Percentiles rank a stretch among this genome's conserved stretches.
Evolutionary conservation across 306 rosid species (phyloP).

Genomic region (Prunus padus): DNA sequence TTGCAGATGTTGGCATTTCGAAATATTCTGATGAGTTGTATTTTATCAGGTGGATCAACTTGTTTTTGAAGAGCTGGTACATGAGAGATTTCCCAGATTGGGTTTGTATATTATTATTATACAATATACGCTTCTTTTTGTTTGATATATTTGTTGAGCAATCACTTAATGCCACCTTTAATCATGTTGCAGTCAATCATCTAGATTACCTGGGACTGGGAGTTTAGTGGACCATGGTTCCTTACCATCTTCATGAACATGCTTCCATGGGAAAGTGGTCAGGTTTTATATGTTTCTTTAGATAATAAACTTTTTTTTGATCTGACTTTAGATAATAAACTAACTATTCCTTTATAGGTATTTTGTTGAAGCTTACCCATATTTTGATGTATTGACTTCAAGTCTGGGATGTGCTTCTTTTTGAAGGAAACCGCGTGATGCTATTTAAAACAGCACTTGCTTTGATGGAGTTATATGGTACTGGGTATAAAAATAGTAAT

Average conservation of each 20-base stretch:
- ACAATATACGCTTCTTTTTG: slow-evolving; percentile 17
- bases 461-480: slow-evolving; percentile 98
- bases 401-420: slow-evolving; percentile 99
- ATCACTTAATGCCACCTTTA: slow-evolving; percentile 24
- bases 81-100: slow-evolving; percentile 97
- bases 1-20: slow-evolving; percentile 16
- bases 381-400: slow-evolving; percentile 49
- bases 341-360: slow-evolving; percentile 21
- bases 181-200: slow-evolving; percentile 79
- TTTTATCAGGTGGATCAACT: slow-evolving; percentile 90
- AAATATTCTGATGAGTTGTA: slow-evolving; percentile 26
- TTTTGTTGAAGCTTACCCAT: slow-evolving; percentile 29
- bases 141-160: slow-evolving; percentile 3
- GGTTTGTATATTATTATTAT: slow-evolving; percentile 54
- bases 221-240: slow-evolving; percentile 98
- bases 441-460: slow-evolving; percentile 96
- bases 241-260: slow-evolving; percentile 98
- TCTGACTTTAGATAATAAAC: too few species aligned
- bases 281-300: slow-evolving; percentile 76
- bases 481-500: slow-evolving; percentile 31
- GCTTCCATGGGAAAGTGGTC: slow-evolving; percentile 99
- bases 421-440: slow-evolving; percentile 99
- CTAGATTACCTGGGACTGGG: slow-evolving; percentile 99
- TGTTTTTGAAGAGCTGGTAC: slow-evolving; percentile 96
- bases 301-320: too few species aligned